Conservation (phyloP, 768 basidiomycete species). For the Peribolospora kevripleyi region DNA sequence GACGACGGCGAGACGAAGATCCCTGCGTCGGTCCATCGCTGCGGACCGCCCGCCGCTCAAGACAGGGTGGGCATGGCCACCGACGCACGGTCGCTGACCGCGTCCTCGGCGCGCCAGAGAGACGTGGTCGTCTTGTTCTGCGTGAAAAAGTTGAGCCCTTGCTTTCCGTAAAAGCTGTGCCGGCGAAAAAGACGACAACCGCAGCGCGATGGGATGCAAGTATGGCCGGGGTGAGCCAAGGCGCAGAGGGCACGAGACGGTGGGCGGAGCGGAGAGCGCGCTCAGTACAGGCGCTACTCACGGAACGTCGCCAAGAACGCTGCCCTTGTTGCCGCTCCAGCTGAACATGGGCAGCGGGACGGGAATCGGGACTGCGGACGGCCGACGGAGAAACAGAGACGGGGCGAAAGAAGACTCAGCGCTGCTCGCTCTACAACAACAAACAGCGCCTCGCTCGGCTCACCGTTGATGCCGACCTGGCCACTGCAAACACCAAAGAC, state of each 20-base stretch:
- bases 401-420: too few species aligned
- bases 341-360: slow-evolving; percentile 83
- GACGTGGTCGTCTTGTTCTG: slow-evolving; percentile 91
- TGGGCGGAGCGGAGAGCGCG: too few species aligned
- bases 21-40: too few species aligned
- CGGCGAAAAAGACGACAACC: slow-evolving; percentile 14
- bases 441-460: too few species aligned
- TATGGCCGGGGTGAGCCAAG: too few species aligned
- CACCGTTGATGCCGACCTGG: slow-evolving; percentile 50
- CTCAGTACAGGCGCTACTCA: neutral
- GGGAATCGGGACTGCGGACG: slow-evolving; percentile 42
- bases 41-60: neutral
- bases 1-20: too few species aligned
- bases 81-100: slow-evolving; percentile 17
- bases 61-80: slow-evolving; percentile 17
- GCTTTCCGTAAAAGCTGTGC: neutral
- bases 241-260: too few species aligned
- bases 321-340: slow-evolving; percentile 62
- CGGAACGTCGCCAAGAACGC: slow-evolving; percentile 14
- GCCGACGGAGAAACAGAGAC: neutral
- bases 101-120: slow-evolving; percentile 60
- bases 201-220: too few species aligned
- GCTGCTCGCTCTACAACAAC: too few species aligned
- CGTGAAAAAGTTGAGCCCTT: slow-evolving; percentile 85
- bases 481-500: slow-evolving; percentile 4